Evolutionary conservation across 2,329 filamentous ascomycete genomes (phyloP), one percentile per base, ranked within the genome.

Genomic region (Pseudomassariella vexata): DNA sequence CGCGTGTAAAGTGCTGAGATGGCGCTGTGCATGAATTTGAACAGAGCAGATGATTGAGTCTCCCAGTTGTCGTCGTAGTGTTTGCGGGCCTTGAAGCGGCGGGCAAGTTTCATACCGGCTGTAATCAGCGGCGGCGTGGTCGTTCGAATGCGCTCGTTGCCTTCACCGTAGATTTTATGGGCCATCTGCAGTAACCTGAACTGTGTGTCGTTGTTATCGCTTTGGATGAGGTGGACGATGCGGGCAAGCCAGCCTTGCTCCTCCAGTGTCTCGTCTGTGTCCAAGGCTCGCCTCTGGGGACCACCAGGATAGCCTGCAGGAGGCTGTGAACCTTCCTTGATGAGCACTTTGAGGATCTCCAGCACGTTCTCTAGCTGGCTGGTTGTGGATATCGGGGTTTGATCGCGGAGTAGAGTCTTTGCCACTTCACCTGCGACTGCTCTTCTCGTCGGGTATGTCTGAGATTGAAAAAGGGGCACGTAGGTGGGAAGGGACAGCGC

Each of bases 241-340:
- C 92, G 76, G 21, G 92, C 92, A 33, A 98, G 70, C 88, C 88
- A 95, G 31, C 92, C 92, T 66, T 98, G 92, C 62, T 98, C 92
- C 60, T 98, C 90, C 50, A 96, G 79, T 0, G 90, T 96, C 64
- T 98, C 94, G 40, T 98, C 92, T 1, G 92, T 96, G 65, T 98
- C 94, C 28, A 73, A 56, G 0, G 66, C 76, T 40, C 87, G 79
- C 41, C 86, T 73, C 51, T 90, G 85, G 5, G 83, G 77, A 23
- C 83, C 78, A 4, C 86, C 85, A 1, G 89, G 82, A 48, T 95
- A 95, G 19, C 86, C 86, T 28, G 79, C 74, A n/a, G 85, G 79
- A 33, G 82, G 69, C 49, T 94, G 89, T 10, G 85, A 81, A 9
- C 90, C 89, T 62, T 98, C 92, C 48, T 88, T 92, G 55, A 98